Conservation (phyloP, 805 yeast genomes). For the Suhomyces pyralidae region DNA sequence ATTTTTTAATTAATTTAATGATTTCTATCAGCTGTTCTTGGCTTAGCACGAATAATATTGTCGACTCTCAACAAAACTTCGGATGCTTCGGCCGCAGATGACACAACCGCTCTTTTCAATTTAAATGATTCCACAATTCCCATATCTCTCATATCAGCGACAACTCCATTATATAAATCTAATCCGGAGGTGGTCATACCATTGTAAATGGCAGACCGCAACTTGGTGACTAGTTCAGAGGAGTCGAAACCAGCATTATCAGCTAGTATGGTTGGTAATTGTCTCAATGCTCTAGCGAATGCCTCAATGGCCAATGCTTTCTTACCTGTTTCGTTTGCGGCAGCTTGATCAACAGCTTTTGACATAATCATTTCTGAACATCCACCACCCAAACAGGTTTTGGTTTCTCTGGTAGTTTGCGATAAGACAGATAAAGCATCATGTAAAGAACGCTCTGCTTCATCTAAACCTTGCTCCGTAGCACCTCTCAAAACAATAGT, state of each 20-base stretch:
- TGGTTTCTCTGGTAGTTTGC: slow-evolving; percentile 89
- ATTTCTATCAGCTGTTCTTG: slow-evolving; percentile 92
- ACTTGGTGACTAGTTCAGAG: slow-evolving; percentile 83
- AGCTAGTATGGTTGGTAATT: slow-evolving; percentile 90
- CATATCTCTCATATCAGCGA: slow-evolving; percentile 91
- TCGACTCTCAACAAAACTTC: slow-evolving; percentile 94
- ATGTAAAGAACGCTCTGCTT: slow-evolving; percentile 60
- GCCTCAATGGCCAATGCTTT: slow-evolving; percentile 92
- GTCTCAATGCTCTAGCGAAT: slow-evolving; percentile 90
- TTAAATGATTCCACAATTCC: slow-evolving; percentile 93
- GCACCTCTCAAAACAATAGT: slow-evolving; percentile 81
- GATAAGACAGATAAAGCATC: slow-evolving; percentile 95
- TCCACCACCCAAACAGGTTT: slow-evolving; percentile 93
- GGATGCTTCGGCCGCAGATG: slow-evolving; percentile 97
- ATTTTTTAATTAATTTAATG: slow-evolving; percentile 16
- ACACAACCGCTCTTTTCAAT: slow-evolving; percentile 88
- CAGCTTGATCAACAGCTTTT: slow-evolving; percentile 89
- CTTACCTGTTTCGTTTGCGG: slow-evolving; percentile 90
- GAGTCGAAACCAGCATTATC: slow-evolving; percentile 98
- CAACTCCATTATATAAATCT: slow-evolving; percentile 76
- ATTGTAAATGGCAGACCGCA: slow-evolving; percentile 85
- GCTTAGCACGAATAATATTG: slow-evolving; percentile 93
- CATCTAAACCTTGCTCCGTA: slow-evolving; percentile 46
- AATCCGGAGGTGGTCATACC: slow-evolving; percentile 92
- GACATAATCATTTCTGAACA: slow-evolving; percentile 91